These are phyloP conservation scores for Didymella pomorum DNA, from an alignment of 2,329 filamentous ascomycete genomes.

Conservation along the genomic window DNA sequence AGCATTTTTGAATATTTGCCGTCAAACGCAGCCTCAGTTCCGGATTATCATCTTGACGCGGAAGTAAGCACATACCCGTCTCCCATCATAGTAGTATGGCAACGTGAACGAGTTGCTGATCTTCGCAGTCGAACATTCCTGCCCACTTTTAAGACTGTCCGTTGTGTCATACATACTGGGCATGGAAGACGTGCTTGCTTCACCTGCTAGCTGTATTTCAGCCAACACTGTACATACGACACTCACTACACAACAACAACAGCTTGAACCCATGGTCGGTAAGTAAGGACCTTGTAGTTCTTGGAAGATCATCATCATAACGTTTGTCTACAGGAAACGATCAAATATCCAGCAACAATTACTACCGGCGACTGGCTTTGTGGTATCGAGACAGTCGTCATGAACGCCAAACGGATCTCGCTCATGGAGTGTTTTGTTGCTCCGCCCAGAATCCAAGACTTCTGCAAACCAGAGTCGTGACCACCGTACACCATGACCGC, in stretches of 20 bases:
- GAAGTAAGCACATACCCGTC: neutral
- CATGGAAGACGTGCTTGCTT: neutral
- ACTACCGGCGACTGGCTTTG: no score
- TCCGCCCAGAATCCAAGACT: no score
- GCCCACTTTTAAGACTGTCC: neutral
- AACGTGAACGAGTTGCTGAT: neutral
- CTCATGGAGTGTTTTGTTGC: no score
- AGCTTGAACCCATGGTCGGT: neutral
- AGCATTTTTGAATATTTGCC: neutral
- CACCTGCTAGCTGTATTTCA: neutral
- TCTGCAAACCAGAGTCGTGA: no score
- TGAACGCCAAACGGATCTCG: no score
- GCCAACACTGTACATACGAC: neutral
- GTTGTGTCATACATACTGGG: neutral
- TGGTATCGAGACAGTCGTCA: no score
- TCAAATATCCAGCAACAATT: no score
- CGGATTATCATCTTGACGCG: neutral
- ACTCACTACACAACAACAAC: neutral
- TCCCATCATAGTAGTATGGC: neutral
- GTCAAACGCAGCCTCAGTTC: neutral
- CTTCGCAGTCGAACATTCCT: neutral
- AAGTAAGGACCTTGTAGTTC: no score
- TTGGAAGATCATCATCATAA: no score
- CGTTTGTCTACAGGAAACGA: no score
- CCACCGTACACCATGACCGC: no score